Base-by-base conservation (phyloP, 108 stramenopile genomes). In the Chaetoceros tenuissimus region DNA sequence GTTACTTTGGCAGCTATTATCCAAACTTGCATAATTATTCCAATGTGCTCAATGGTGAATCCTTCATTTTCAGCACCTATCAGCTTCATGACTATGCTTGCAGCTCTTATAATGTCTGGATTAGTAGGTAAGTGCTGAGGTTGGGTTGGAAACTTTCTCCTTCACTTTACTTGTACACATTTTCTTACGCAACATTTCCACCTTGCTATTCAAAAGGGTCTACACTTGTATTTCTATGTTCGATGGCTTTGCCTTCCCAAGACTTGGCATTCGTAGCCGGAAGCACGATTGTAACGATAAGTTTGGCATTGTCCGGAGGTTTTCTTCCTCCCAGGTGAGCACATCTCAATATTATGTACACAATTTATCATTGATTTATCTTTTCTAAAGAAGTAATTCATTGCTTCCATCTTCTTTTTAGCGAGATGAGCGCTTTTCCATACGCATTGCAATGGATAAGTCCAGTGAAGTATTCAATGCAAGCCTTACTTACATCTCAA, bases 181-280 rank as follows among this genome's bases (percentile, higher is more conserved):
- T n/a, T n/a, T 25, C 40, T 31, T 40, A 5, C 17, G 28, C 28
- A 18, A 3, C 23, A n/a, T 3, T 56, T n/a, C 3, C 10, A 20
- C 3, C 23, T 1, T 34, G 55, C 28, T 28, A 31, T 40, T 30
- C 40, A n/a, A 31, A 28, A 19, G 55, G 55, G 21, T 34, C 21
- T 40, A 2, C 55, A 1, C 2, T 56, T 19, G 34, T 56, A 3
- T 31, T 56, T n/a, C 24, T 56, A 3, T 19, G 2, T 31, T 56
- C 31, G 1, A 56, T 56, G 30, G 17, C 13, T 1, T 16, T 40
- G n/a, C 13, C 34, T 3, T 31, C 55, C 18, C 28, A 56, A 23
- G 55, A 56, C 40, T 40, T 56, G 55, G 55, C 31, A 18, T 56
- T 56, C 31, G 31, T 56, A 2, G 18, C 40, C 21, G 55, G 55